phyloP scores from a whole-genome alignment of 306 rosid species.

The Glycyrrhiza uralensis region DNA sequence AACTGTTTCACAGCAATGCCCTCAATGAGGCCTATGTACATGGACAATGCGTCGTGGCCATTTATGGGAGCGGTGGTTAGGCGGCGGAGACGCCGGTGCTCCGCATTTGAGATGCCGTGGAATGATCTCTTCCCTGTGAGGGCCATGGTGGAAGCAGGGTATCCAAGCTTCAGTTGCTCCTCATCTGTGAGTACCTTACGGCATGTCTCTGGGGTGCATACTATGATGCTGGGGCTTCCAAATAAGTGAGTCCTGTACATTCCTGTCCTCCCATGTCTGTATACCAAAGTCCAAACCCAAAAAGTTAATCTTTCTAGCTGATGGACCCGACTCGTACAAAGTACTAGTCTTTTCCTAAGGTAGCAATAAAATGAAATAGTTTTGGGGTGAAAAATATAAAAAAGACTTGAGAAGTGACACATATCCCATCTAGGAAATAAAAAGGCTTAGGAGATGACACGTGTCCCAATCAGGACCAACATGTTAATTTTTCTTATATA shows the following conservation, averaged over 20 bases:
- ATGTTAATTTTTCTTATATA: no score
- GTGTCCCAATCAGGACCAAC: no score
- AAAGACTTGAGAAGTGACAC: no score
- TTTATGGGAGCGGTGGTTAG: constrained; percentile 56
- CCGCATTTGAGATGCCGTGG: constrained; percentile 39
- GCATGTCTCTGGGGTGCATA: constrained; percentile 43
- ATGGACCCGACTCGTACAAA: no score
- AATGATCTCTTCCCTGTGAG: constrained; percentile 42
- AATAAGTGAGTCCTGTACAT: constrained; percentile 34
- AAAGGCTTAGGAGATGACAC: no score
- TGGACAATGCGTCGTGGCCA: constrained; percentile 54
- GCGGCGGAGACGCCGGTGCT: constrained; percentile 68
- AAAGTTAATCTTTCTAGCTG: no score
- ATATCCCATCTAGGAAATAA: no score
- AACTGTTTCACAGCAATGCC: constrained; percentile 13
- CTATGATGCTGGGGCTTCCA: constrained; percentile 42
- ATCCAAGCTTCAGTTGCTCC: constrained; percentile 34
- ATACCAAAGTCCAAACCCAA: neutral
- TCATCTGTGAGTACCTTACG: constrained; percentile 35
- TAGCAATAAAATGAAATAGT: no score
- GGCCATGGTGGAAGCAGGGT: constrained; percentile 35
- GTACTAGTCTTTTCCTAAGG: no score
- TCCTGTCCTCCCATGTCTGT: constrained; percentile 38
- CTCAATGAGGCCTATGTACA: constrained; percentile 41
- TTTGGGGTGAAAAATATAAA: no score